phyloP scores from a whole-genome alignment of 352 stramenopile species.

The Globisporangium lucens region DNA sequence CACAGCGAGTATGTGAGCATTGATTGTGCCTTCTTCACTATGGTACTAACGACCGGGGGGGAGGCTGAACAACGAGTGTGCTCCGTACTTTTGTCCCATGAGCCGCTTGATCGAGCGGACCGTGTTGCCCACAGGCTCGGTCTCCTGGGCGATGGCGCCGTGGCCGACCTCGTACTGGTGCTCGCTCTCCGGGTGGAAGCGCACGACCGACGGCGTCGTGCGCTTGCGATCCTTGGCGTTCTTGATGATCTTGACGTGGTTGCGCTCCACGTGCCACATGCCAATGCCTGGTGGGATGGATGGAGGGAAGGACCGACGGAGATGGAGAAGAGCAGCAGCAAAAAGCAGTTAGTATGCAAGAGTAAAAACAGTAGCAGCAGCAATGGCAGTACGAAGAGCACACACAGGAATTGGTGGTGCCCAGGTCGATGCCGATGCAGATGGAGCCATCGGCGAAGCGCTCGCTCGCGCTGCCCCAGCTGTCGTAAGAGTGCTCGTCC shows the following conservation, averaged over 20 bases:
- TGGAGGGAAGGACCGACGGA: background rate
- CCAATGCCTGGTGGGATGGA: slow-evolving; percentile 42
- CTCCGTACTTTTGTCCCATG: slow-evolving; percentile 53
- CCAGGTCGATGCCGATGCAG: slow-evolving; percentile 99
- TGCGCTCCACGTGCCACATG: slow-evolving; percentile 76
- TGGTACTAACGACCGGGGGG: background rate
- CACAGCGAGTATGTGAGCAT: background rate
- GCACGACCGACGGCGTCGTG: slow-evolving; percentile 80
- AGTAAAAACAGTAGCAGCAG: background rate
- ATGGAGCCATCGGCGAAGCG: slow-evolving; percentile 69
- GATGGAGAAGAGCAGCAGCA: background rate
- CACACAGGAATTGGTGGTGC: slow-evolving; percentile 99
- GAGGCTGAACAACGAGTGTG: background rate
- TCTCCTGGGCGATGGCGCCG: slow-evolving; percentile 50
- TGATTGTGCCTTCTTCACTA: background rate
- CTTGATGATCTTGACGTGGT: slow-evolving; percentile 86
- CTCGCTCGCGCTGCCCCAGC: slow-evolving; percentile 66
- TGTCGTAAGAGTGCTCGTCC: slow-evolving; percentile 59
- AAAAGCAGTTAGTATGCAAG: background rate
- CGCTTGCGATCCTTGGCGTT: slow-evolving; percentile 53
- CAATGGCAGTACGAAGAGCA: background rate
- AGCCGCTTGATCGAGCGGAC: slow-evolving; percentile 81
- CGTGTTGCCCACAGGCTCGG: slow-evolving; percentile 60
- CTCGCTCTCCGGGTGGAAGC: slow-evolving; percentile 53
- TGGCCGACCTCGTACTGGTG: slow-evolving; percentile 47